Evolutionary conservation across 805 yeast genomes (phyloP).

Genomic region (Pichia scutulata): DNA sequence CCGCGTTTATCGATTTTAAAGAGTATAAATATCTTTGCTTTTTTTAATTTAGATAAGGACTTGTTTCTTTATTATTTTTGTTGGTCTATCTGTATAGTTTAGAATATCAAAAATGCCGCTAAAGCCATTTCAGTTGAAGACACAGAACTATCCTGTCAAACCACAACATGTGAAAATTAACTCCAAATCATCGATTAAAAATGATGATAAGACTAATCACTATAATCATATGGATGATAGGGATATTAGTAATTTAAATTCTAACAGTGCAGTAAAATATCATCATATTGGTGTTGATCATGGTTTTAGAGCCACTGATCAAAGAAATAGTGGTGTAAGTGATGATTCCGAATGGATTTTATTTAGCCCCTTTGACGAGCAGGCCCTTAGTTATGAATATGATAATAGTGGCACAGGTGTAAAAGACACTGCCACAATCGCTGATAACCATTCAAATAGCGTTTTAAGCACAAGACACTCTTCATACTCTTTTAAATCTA

Average conservation of each 20-base stretch:
- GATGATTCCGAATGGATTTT: constrained; percentile 5
- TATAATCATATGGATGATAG: too few species aligned
- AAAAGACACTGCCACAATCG: neutral
- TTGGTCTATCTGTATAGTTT: neutral
- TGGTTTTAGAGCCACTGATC: neutral
- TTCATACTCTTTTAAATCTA: neutral
- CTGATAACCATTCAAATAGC: neutral
- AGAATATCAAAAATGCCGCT: neutral
- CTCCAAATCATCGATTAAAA: neutral
- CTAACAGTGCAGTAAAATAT: neutral
- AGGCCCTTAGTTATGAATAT: neutral
- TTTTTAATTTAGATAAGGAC: neutral
- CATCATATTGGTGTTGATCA: neutral
- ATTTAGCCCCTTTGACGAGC: constrained; percentile 1
- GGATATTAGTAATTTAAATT: neutral
- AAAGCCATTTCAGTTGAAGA: neutral
- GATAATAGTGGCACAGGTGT: neutral
- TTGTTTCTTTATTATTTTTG: neutral
- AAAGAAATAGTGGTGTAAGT: neutral
- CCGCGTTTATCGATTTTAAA: neutral
- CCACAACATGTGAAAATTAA: neutral
- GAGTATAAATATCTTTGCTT: neutral
- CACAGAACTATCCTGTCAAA: neutral
- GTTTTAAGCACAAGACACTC: constrained; percentile 6
- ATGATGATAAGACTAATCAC: neutral